Evolutionary conservation across 2,329 filamentous ascomycete genomes (phyloP).

Genomic region (Blumeria graminis): DNA sequence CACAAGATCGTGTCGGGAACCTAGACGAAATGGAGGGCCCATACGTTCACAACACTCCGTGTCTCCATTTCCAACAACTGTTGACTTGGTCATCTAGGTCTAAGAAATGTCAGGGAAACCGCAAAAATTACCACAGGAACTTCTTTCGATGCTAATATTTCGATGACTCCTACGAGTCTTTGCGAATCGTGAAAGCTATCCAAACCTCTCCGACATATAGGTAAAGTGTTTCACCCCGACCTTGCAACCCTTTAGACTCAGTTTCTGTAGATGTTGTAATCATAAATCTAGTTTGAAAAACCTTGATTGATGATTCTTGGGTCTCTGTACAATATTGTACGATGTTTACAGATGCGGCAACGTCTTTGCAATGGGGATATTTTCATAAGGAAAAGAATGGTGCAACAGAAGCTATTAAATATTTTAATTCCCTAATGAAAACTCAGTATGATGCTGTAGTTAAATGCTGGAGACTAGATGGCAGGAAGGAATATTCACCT

Average conservation of each 20-base stretch:
- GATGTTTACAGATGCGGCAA: not conserved
- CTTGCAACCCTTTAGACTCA: not conserved
- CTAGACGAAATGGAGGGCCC: no score
- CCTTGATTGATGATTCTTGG: not conserved
- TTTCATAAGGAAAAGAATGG: not conserved
- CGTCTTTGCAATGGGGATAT: not conserved
- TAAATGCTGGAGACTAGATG: not conserved
- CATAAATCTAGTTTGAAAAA: not conserved
- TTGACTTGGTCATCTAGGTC: not conserved
- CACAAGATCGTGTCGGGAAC: no score
- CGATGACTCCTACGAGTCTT: not conserved
- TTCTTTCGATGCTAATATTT: not conserved
- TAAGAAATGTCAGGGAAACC: not conserved
- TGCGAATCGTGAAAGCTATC: not conserved
- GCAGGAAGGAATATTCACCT: not conserved
- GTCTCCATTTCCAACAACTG: no score
- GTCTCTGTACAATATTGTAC: not conserved
- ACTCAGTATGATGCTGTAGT: not conserved
- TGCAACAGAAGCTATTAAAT: not conserved
- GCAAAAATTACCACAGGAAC: not conserved
- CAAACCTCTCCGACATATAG: not conserved
- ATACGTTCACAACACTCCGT: no score
- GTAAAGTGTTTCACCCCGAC: not conserved
- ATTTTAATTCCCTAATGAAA: not conserved
- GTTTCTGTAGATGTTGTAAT: not conserved